Base-by-base conservation (phyloP, 345 rosid species). In the Garcia nutans region DNA sequence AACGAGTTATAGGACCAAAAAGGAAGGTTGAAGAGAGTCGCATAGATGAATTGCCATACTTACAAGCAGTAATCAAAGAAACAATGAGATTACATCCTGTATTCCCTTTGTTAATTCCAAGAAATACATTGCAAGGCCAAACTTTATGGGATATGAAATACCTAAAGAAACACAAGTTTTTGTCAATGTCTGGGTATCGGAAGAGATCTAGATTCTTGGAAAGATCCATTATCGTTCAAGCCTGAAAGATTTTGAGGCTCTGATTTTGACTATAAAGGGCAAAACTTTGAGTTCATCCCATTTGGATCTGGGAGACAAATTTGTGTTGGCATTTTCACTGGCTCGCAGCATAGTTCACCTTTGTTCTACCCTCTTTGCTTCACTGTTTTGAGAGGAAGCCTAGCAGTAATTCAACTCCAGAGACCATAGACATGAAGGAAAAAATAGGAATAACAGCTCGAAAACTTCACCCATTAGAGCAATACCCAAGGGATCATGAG, bases 221-320 rank as follows among this genome's bases (percentile, higher is more conserved):
- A 65, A 11, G 81, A 72, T 57, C 76, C 81, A 11, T 57, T 73
- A 63, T 0, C 52, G 2, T 78, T 78, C 65, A 78, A 68, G 37
- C 81, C 81, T 11, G 69, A 78, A 15, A 65, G 76, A 50, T 78
- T 77, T 31, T 23, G 72, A 10, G 76, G 37, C 24, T 78, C 76
- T 3, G 37, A 78, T 4, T 31, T 78, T 31, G 72, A 78, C 52
- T 78, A 72, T 57, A 65, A 1, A 24, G 80, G 76, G 0, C 81
- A 78, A 23, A 33, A 72, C 54, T 78, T 72, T 23, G 72, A 71
- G 62, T 1, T 72, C 5, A 20, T 78, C 19, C 81, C 76, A 47
- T 78, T 78, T 31, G 81, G 81, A n/a, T 37, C 73, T 0, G 81
- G 81, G 33, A 65, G 81, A 73, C 26, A 73, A 54, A 67, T 57